Evolutionary conservation across 164 flowering plant genomes (phyloP), one percentile per base, ranked within the genome.

Genomic region (Kalanchoe fedtschenkoi): DNA sequence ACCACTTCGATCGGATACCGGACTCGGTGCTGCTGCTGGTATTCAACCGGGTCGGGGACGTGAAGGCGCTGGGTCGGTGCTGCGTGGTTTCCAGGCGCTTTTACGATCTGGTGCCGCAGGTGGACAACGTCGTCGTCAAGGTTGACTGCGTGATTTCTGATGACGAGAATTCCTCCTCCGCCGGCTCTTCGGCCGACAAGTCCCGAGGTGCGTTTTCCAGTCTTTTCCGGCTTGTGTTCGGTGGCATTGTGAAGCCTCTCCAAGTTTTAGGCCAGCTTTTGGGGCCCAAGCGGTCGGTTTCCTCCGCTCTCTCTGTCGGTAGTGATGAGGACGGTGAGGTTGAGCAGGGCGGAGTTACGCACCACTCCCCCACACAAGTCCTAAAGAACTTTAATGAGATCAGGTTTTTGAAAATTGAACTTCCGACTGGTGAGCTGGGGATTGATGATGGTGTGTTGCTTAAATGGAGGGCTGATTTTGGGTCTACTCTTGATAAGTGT

Each of bases 391-490:
- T 91, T 72, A 75, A 77, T 51, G 98, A 89, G 75, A 80, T 91
- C 68, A 80, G 82, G 35, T 69, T 77, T 26, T 82, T 89, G 11
- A 70, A 83, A 32, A 89, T 91, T 69, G 96, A 89, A 69, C 77
- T 91, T 8, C 98, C 98, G 0, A 76, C 80, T 34, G 98, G 98
- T 1, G 98, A 91, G 58, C 63, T 89, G 54, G 96, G 98, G n/a
- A 81, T 87, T 29, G 96, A 89, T 28, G 91, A 84, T 19, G 98
- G 96, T 3, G 85, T 91, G 41, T 65, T 91, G 69, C 72, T 91
- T 62, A 88, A 87, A 61, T 89, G 98, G 98, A 80, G 85, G 60
- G 96, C 98, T 0, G 87, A 85, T 74, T 91, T 89, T 28, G 98
- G 96, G 10, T 87, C 96, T 9, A 89, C 96, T 2, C 79, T 87